Evolutionary conservation across 495 filamentous ascomycete genomes (phyloP), one percentile per base, ranked within the genome.

Genomic region (Penicillium riverlandense): DNA sequence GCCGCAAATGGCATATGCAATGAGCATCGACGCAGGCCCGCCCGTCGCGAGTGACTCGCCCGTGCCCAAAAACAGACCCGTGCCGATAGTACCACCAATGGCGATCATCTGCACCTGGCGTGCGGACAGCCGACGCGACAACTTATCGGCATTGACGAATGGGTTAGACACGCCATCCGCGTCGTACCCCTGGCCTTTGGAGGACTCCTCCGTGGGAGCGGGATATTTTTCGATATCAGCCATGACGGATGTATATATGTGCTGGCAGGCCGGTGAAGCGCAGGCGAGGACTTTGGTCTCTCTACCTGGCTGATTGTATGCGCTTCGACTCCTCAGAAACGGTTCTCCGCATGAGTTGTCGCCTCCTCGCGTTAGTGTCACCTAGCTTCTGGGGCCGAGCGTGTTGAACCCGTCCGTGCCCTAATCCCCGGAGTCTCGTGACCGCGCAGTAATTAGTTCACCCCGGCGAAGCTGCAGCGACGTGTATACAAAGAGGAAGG

Each of bases 61-160:
- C 0, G 72, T 76, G 32, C 80, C 78, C 14, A 85, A 63, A 52
- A 85, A 81, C 27, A 86, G 57, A 29, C 80, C 83, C 6, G 82
- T 85, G 8, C 80, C 79, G 44, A 84, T 83, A 5, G 79, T 80
- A 29, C 78, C 78, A 14, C 77, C 77, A 32, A 82, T 75, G 11
- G 79, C 78, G 33, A 81, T 75, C 72, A 84, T 79, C 55, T 82
- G 77, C 11, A 79, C 74, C 44, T 82, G 77, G 6, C 78, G 67
- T 5, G 71, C 62, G 22, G 61, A 70, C 12, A 67, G 45, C 13
- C 57, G 59, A 7, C 66, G 61, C 9, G 65, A 61, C 10, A 70
- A 54, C 39, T 57, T 58, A 45, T 66, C 58, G 5, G 61, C 59
- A 29, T 51, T 53, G 44, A 61, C 50, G 33, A 52, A 36, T 1